These are phyloP conservation scores for Curvularia spicifera DNA, from an alignment of 2,329 filamentous ascomycete genomes.

Conservation along the genomic window DNA sequence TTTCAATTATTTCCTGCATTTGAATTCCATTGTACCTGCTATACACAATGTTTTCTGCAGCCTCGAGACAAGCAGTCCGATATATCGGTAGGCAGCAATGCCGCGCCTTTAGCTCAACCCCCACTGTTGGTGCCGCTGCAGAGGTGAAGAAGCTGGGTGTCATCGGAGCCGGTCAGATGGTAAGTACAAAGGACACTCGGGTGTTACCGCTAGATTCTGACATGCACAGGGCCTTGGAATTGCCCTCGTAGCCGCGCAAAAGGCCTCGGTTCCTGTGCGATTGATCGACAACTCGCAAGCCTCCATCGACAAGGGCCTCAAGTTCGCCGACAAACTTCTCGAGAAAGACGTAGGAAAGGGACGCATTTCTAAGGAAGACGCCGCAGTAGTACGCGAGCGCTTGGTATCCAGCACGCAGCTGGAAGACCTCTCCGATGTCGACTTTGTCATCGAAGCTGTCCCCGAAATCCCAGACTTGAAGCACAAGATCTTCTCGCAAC, in stretches of 20 bases:
- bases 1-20: constrained; percentile 1
- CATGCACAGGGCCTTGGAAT: constrained; percentile 82
- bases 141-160: constrained; percentile 90
- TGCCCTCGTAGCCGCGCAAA: constrained; percentile 88
- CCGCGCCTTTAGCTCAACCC: constrained; percentile 71
- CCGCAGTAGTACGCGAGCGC: constrained; percentile 72
- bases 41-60: constrained; percentile 42
- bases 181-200: constrained; percentile 53
- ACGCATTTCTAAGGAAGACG: constrained; percentile 80
- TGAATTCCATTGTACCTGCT: neutral
- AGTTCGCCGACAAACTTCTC: constrained; percentile 93
- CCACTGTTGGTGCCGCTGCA: constrained; percentile 63
- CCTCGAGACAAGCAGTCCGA: constrained; percentile 38
- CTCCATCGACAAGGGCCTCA: constrained; percentile 85
- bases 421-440: constrained; percentile 78
- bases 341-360: constrained; percentile 91
- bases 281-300: constrained; percentile 84
- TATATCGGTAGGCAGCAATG: constrained; percentile 40
- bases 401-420: constrained; percentile 75
- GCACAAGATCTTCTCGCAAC: constrained; percentile 80
- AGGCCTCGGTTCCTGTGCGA: constrained; percentile 81
- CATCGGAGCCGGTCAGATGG: constrained; percentile 95
- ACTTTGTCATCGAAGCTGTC: constrained; percentile 98
- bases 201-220: constrained; percentile 36
- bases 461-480: constrained; percentile 91